Percentiles rank a stretch among this genome's conserved stretches.
phyloP scores from a whole-genome alignment of 306 rosid genomes.

The Citrullus colocynthis region DNA sequence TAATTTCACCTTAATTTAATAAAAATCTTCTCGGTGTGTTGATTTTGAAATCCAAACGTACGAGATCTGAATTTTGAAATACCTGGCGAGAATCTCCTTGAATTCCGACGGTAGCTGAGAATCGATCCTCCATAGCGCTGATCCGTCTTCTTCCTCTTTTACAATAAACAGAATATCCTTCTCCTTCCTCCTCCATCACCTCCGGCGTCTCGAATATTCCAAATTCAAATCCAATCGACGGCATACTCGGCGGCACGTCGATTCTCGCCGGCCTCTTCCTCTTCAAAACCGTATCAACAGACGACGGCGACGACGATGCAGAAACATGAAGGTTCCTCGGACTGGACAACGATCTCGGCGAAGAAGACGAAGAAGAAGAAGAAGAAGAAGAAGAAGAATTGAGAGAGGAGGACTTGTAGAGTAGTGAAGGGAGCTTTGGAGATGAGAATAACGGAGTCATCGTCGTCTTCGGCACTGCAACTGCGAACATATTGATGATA shows the following conservation, averaged over 20 bases:
- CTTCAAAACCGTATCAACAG: constrained; percentile 17
- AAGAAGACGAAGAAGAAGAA: constrained; percentile 12
- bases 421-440: constrained; percentile 16
- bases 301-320: background rate
- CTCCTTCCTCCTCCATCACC: constrained; percentile 31
- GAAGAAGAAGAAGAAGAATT: background rate
- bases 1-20: no score
- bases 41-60: background rate
- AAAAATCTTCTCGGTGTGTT: background rate
- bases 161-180: constrained; percentile 35
- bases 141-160: constrained; percentile 34
- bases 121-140: constrained; percentile 29
- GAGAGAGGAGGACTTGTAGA: constrained; percentile 12
- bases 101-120: constrained; percentile 25
- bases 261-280: constrained; percentile 38
- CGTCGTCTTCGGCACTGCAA: constrained; percentile 9
- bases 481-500: constrained; percentile 19
- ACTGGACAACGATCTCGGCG: constrained; percentile 15
- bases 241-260: constrained; percentile 9
- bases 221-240: constrained; percentile 1
- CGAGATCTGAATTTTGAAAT: background rate
- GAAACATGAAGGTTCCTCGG: constrained; percentile 13
- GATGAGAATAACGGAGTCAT: constrained; percentile 31
- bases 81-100: constrained; percentile 32
- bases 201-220: constrained; percentile 13